A percentile compares a stretch with the other conserved stretches of the same genome.
These are phyloP conservation scores for Fusarium sp. DNA, from an alignment of 2,329 filamentous ascomycete genomes.

Conservation along the genomic window DNA sequence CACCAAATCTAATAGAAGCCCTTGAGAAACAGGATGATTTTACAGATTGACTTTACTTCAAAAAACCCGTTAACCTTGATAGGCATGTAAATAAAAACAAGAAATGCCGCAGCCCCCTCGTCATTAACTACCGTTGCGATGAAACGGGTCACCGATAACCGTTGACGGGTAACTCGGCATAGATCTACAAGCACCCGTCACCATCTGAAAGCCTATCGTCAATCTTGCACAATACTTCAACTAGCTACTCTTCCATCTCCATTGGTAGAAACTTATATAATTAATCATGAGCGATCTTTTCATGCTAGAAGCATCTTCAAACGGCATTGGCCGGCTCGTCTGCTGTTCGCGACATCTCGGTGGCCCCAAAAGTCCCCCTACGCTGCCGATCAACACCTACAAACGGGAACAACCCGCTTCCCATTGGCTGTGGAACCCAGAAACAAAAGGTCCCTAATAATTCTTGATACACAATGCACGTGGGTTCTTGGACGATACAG, in stretches of 20 bases:
- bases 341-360: neutral
- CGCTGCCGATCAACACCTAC: conserved; percentile 29
- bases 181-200: neutral
- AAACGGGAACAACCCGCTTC: neutral
- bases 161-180: conserved; percentile 25
- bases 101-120: conserved; percentile 14
- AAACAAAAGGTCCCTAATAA: conserved; percentile 36
- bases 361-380: conserved; percentile 25
- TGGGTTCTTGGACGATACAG: conserved; percentile 36
- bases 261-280: neutral
- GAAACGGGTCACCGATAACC: conserved; percentile 4
- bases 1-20: too few species aligned
- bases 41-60: neutral
- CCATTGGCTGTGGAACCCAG: conserved; percentile 36
- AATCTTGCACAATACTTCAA: too few species aligned
- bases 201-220: neutral
- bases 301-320: neutral
- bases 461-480: conserved; percentile 34
- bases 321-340: conserved; percentile 10
- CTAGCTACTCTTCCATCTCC: neutral
- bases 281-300: neutral
- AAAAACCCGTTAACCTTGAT: conserved; percentile 15
- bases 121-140: neutral
- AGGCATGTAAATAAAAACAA: conserved; percentile 9
- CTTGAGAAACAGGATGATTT: neutral